Base-by-base conservation (phyloP, 2,329 filamentous ascomycete species). In the Lasiodiplodia citricola region DNA sequence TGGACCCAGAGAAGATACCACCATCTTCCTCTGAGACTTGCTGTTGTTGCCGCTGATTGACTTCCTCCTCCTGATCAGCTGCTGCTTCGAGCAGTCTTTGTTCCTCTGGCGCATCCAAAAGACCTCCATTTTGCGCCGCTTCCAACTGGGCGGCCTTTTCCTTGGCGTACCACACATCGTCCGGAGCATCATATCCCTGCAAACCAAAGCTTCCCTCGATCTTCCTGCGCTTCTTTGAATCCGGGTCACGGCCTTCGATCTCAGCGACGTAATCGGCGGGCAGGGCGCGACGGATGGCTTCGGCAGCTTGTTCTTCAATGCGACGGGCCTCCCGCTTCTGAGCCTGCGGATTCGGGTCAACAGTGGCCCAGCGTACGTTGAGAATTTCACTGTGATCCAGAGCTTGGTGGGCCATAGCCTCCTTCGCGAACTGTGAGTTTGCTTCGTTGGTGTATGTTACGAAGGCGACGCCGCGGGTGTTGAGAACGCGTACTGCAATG, bases 301-400 rank as follows among this genome's bases (percentile, higher is more conserved):
- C 96, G 0, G 96, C 96, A 2, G 96, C 96, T 79, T 99, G 96
- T 77, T 99, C 96, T 78, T 99, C 96, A 70, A 99, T 91, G 51
- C 91, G 87, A 50, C 91, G 87, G 2, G 92, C 95, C 81, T 99
- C 96, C 70, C 96, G 87, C 72, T 96, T 96, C 79, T 97, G 93
- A 2, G 95, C 94, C 84, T 96, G 90, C 0, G 96, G 96, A 74
- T 99, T 99, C 1, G 96, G 96, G 77, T 99, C 96, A 7, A 93
- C 92, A 0, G 96, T 99, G 52, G 96, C 96, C 96, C 96, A 99
- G 71, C 96, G 87, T 58, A 99, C 94, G 79, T 99, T 99, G 31
- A 99, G 83, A 25, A 97, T 90, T 81, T 99, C 96, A 71, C 89
- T 91, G 79, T 98, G 91, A 75, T 99, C 96, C 35, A 99, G 84